These are phyloP conservation scores for Alliaria petiolata DNA, from an alignment of 345 rosid genomes.

Conservation along the genomic window DNA sequence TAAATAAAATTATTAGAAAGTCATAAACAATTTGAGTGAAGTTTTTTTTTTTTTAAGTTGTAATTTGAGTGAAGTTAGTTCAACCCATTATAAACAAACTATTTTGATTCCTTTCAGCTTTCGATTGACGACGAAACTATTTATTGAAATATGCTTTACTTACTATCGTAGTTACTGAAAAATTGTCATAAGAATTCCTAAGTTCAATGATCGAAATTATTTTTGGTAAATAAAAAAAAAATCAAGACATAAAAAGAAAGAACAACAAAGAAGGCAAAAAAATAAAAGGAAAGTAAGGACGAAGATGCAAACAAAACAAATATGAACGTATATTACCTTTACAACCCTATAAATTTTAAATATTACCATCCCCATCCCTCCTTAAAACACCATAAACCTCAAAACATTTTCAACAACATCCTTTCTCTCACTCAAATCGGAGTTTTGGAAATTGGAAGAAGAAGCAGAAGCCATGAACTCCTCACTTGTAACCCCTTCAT, in stretches of 20 bases:
- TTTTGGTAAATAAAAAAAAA: background rate
- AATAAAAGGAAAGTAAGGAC: background rate
- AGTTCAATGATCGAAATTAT: background rate
- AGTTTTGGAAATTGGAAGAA: background rate
- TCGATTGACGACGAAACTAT: background rate
- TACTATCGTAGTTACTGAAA: background rate
- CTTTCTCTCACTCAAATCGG: background rate
- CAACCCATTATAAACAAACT: background rate
- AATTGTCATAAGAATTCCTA: background rate
- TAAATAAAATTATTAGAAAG: background rate
- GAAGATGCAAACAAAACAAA: background rate
- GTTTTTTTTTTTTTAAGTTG: background rate
- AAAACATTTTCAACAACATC: conserved; percentile 4
- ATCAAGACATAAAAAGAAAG: too few species aligned
- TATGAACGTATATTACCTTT: background rate
- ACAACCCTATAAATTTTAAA: background rate
- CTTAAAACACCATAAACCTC: conserved; percentile 11
- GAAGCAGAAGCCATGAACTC: conserved; percentile 10
- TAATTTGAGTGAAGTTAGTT: conserved; percentile 1
- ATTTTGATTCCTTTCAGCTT: background rate
- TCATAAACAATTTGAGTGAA: background rate
- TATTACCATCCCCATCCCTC: conserved; percentile 3
- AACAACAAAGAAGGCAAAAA: too few species aligned
- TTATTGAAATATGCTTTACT: background rate
- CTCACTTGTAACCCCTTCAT: conserved; percentile 21